Percentiles rank a stretch among this genome's conserved stretches.
phyloP scores from a whole-genome alignment of 352 stramenopile species.

The Phytophthora multivora region DNA sequence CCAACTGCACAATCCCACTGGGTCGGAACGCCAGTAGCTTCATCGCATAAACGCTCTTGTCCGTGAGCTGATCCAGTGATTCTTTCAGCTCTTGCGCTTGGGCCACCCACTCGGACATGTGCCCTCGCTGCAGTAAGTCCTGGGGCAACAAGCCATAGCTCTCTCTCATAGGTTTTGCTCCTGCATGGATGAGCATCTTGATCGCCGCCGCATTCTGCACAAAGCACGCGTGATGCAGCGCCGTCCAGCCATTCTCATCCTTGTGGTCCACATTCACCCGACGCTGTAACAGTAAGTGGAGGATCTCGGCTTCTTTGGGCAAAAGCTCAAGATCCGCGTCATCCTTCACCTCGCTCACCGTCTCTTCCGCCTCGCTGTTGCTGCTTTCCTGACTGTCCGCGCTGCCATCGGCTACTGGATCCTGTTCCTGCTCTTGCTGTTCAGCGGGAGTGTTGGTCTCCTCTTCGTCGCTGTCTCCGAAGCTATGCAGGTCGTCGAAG shows the following conservation, averaged over 20 bases:
- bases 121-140: conserved; percentile 73
- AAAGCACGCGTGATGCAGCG: conserved; percentile 81
- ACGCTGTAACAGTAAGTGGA: conserved; percentile 73
- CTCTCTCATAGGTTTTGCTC: conserved; percentile 70
- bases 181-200: conserved; percentile 75
- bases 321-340: conserved; percentile 59
- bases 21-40: conserved; percentile 80
- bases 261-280: conserved; percentile 81
- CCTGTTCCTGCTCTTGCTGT: conserved; percentile 7
- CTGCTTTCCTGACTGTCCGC: conserved; percentile 15
- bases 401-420: conserved; percentile 5
- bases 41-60: conserved; percentile 68
- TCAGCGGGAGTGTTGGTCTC: not conserved
- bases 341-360: conserved; percentile 59
- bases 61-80: conserved; percentile 65
- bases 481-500: conserved; percentile 42
- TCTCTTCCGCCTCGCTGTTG: conserved; percentile 25
- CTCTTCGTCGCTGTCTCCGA: conserved; percentile 35
- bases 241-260: conserved; percentile 86
- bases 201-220: conserved; percentile 76
- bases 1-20: conserved; percentile 82
- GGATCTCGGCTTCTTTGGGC: conserved; percentile 73
- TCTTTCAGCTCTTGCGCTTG: conserved; percentile 81
- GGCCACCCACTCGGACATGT: conserved; percentile 69
- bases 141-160: conserved; percentile 78